Percentiles rank a stretch among this genome's conserved stretches.
Evolutionary conservation across 2,329 filamentous ascomycete genomes (phyloP).

Genomic region (Calonectria leucothoes): DNA sequence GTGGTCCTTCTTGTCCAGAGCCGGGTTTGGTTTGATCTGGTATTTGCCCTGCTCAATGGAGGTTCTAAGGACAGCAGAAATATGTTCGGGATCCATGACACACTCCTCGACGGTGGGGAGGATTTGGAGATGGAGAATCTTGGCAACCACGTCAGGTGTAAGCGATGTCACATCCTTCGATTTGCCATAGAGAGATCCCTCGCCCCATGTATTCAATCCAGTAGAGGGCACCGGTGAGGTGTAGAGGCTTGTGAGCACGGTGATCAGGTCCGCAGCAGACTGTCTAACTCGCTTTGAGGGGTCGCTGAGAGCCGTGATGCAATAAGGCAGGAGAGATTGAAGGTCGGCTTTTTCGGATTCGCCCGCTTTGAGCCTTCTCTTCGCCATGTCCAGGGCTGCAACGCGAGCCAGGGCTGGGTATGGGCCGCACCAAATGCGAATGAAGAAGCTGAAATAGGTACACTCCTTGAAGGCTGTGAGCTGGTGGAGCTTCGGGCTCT

Average conservation of each 20-base stretch:
- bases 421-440: constrained; percentile 78
- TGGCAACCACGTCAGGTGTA: constrained; percentile 65
- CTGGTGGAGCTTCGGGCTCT: constrained; percentile 65
- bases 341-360: constrained; percentile 70
- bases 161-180: constrained; percentile 68
- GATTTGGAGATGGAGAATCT: constrained; percentile 74
- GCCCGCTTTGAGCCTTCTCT: constrained; percentile 64
- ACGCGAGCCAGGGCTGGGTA: constrained; percentile 76
- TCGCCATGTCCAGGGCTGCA: constrained; percentile 75
- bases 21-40: constrained; percentile 44
- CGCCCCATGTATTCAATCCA: constrained; percentile 67
- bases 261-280: constrained; percentile 76
- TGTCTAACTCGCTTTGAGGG: constrained; percentile 80
- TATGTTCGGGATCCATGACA: constrained; percentile 79
- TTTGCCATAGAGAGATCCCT: constrained; percentile 73
- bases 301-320: constrained; percentile 80
- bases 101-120: constrained; percentile 86
- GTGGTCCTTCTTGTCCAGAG: constrained; percentile 64
- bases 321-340: constrained; percentile 86
- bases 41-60: constrained; percentile 56
- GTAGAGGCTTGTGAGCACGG: constrained; percentile 65
- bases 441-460: constrained; percentile 81
- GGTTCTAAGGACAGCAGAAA: constrained; percentile 69
- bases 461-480: constrained; percentile 67
- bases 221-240: constrained; percentile 49